Conservation (phyloP, 495 filamentous ascomycete genomes). For the Podospora bellae-mahoneyi region DNA sequence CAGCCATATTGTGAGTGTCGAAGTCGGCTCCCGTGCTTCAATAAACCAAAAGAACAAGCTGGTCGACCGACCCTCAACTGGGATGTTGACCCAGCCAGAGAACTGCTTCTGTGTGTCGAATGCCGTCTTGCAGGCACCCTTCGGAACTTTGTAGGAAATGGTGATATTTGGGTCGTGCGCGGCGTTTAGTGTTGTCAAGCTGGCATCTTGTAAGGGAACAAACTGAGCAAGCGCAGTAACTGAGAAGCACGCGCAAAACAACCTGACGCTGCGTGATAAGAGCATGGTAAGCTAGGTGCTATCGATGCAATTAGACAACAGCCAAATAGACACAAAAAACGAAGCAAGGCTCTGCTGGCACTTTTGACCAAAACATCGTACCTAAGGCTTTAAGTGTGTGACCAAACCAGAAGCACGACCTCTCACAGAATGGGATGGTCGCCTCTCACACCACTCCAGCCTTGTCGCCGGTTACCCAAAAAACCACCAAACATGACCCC, state of each 20-base stretch:
- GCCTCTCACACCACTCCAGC: not conserved
- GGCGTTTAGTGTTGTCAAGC: not conserved
- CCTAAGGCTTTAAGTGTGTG: not conserved
- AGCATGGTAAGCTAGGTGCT: not conserved
- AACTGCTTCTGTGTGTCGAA: conserved; percentile 56
- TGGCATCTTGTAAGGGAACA: not conserved
- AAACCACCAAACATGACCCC: not conserved
- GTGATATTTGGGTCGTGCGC: conserved; percentile 51
- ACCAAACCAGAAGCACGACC: not conserved
- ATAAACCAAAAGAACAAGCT: conserved; percentile 80
- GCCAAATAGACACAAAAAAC: not conserved
- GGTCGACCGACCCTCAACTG: conserved; percentile 53
- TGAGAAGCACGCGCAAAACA: not conserved
- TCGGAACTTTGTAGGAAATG: conserved; percentile 55
- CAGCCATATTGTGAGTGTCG: conserved; percentile 64
- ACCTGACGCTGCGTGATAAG: not conserved
- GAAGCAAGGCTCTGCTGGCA: not conserved
- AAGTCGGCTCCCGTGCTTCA: conserved; percentile 57
- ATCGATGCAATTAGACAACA: too few relatives aligned
- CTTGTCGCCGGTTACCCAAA: not conserved
- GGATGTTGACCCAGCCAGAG: conserved; percentile 49
- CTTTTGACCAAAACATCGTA: not conserved
- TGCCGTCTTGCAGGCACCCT: conserved; percentile 52
- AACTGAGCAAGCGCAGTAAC: not conserved
- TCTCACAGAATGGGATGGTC: not conserved